Base-by-base conservation (phyloP, 2,329 filamentous ascomycete genomes). In the Ilyonectria destructans region DNA sequence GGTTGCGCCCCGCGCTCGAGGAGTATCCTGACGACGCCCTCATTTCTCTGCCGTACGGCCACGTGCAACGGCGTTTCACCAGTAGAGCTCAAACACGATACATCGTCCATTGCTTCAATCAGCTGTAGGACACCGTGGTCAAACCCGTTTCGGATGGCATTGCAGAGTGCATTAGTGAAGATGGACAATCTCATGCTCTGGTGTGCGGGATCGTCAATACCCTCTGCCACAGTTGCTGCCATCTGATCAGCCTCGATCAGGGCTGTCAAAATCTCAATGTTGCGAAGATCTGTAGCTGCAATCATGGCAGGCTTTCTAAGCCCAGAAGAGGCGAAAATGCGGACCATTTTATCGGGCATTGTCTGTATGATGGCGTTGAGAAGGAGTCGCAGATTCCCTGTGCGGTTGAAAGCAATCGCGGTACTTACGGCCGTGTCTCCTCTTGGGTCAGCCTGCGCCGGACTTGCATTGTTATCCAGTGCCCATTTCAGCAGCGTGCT, bases 391-490 rank as follows among this genome's bases (percentile, higher is more conserved):
- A 55, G 52, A 29, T 55, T 55, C 52, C 19, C 52, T 6, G 31
- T 3, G 17, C n/a, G 35, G 17, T n/a, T 7, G 52, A 33, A 33
- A 13, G 52, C 26, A 12, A 55, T 29, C 12, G 52, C 52, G 5
- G 40, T 8, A n/a, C 19, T 12, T 13, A 55, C 31, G 10, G 52
- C 12, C 15, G 52, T 21, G 43, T 45, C 43, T 4, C 43, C 43
- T 21, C 43, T 45, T 19, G 17, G n/a, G n/a, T 45, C 43, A n/a
- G 13, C 52, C 7, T 19, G 12, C n/a, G 29, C 26, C 23, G 52
- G 52, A 13, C 37, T 37, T 8, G 52, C 52, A 55, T 55, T 55
- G 29, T 55, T 55, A 17, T 40, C 52, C 17, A 55, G 29, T 19
- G 52, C 52, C 52, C 52, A 55, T 23, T 13, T 19, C 8, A 55